phyloP scores from a whole-genome alignment of 2,329 filamentous ascomycete genomes.

The Fusarium nanum region DNA sequence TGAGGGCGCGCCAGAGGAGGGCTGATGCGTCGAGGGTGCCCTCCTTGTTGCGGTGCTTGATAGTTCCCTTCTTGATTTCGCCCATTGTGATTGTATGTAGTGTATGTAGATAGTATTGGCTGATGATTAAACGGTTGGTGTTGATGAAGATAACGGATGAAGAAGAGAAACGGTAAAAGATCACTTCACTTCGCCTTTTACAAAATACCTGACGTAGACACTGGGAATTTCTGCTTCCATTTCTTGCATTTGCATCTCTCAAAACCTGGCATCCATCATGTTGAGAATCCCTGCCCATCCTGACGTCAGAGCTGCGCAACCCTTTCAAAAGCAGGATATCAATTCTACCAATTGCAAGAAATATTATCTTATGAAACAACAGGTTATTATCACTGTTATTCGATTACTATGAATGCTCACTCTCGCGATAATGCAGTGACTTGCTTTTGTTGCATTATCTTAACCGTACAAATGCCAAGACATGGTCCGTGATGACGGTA shows the following conservation, averaged over 20 bases:
- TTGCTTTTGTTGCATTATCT: neutral
- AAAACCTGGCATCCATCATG: slow-evolving; percentile 41
- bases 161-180: neutral
- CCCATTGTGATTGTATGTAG: slow-evolving; percentile 21
- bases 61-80: slow-evolving; percentile 45
- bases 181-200: too few species aligned
- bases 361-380: neutral
- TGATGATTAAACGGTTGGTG: neutral
- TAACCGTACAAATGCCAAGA: neutral
- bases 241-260: slow-evolving; percentile 19
- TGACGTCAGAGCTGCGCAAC: slow-evolving; percentile 46
- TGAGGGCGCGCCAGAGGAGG: slow-evolving; percentile 52
- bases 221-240: slow-evolving; percentile 9
- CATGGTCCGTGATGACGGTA: neutral
- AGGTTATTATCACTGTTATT: slow-evolving; percentile 4
- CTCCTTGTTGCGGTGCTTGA: slow-evolving; percentile 52
- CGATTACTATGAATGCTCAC: neutral
- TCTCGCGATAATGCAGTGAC: neutral
- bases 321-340: slow-evolving; percentile 20
- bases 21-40: slow-evolving; percentile 51
- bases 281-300: slow-evolving; percentile 38
- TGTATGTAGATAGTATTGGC: neutral
- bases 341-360: slow-evolving; percentile 12
- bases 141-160: neutral
- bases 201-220: slow-evolving; percentile 31